Percentiles rank a stretch among this genome's conserved stretches.
phyloP scores from a whole-genome alignment of 1,139 yeast genomes.

The Scheffersomyces quercinus region DNA sequence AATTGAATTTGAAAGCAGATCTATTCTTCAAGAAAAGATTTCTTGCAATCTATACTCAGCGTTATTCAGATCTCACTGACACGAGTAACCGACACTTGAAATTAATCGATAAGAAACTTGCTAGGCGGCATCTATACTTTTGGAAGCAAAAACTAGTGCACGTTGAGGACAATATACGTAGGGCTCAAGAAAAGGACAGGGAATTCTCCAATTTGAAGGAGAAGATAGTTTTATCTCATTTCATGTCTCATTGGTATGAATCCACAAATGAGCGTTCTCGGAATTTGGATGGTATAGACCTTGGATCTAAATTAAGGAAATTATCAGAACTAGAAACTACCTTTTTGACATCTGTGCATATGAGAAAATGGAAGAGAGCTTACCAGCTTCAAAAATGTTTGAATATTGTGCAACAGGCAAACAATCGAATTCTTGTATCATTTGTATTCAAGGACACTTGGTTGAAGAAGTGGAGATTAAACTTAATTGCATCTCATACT shows the following conservation, averaged over 20 bases:
- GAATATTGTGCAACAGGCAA: conserved; percentile 7
- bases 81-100: too few species aligned
- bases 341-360: not conserved
- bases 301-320: conserved; percentile 13
- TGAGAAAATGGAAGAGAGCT: conserved; percentile 14
- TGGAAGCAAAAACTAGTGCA: too few species aligned
- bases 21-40: too few species aligned
- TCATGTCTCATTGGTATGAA: not conserved
- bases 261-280: conserved; percentile 1
- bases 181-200: too few species aligned
- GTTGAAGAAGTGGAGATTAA: conserved; percentile 13
- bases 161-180: too few species aligned
- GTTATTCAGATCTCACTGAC: too few species aligned
- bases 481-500: not conserved
- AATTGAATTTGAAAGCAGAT: too few species aligned
- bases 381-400: conserved; percentile 5
- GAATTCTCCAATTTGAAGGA: conserved; percentile 6
- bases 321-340: conserved; percentile 4
- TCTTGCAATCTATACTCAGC: too few species aligned
- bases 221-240: conserved; percentile 7
- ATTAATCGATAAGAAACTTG: too few species aligned
- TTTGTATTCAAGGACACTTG: conserved; percentile 17
- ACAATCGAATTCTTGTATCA: conserved; percentile 7
- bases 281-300: not conserved
- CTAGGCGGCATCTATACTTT: too few species aligned